Evolutionary conservation across 2,329 filamentous ascomycete genomes (phyloP), one percentile per base, ranked within the genome.

Genomic region (Fusarium siculi): DNA sequence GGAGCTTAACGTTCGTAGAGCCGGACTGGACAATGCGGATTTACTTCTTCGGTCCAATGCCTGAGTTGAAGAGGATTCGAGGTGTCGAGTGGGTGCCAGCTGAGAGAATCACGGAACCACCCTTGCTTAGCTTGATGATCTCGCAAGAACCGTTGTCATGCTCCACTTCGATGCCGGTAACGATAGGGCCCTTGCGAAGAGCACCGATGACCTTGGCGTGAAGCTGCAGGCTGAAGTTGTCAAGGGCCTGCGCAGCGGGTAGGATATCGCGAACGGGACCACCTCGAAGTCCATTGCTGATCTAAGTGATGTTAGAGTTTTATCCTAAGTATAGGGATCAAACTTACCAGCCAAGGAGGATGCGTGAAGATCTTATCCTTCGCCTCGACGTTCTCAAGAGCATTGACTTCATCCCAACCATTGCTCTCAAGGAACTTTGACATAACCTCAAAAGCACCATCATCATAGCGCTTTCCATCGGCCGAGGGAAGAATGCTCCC

Each of bases 201-300:
- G 93, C 87, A 56, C 91, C 87, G 71, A 87, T 86, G 25, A 92
- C 92, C 40, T 87, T 86, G 7, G 91, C 92, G 76, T 90, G 89
- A 34, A 87, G 87, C 83, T 88, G 88, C 55, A 94, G 83, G 59
- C 87, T 86, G 81, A 94, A 93, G 81, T 93, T 92, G 28, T 84
- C 81, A 63, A 90, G 85, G 44, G 83, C 82, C 63, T 85, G 83
- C 6, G 91, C 91, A 36, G 86, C 85, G 14, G 91, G 89, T 7
- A 94, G 87, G 77, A 93, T 93, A 1, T 92, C 92, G 15, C 89
- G 89, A 79, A 93, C 84, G 23, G 92, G 92, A 3, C 92, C 92
- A 58, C 89, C 90, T 64, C 92, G 85, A 80, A 93, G 89, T 44
- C 90, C 91, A 59, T 90, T 84, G n/a, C 84, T 83, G 77, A 90